These are phyloP conservation scores for Alternaria brassicicola DNA, from an alignment of 2,329 filamentous ascomycete species.

Conservation along the genomic window DNA sequence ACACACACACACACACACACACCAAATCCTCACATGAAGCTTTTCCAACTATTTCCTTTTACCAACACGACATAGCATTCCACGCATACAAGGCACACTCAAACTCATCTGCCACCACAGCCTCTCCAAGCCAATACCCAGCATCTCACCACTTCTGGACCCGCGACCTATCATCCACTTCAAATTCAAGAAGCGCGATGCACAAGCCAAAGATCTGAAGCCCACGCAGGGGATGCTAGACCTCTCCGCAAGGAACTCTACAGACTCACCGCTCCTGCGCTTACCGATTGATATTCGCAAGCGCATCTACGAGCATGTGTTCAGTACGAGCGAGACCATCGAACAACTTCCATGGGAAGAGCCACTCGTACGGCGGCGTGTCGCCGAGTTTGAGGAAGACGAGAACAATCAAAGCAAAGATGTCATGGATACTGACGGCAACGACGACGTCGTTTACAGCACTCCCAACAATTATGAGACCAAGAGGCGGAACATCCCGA, in stretches of 20 bases:
- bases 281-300: background rate
- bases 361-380: background rate
- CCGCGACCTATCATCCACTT: background rate
- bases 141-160: background rate
- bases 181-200: background rate
- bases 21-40: background rate
- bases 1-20: too few species aligned
- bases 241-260: background rate
- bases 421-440: background rate
- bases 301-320: background rate
- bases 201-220: background rate
- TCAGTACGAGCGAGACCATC: background rate
- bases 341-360: background rate
- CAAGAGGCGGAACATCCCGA: background rate
- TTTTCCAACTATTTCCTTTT: background rate
- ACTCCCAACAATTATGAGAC: background rate
- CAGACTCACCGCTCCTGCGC: background rate
- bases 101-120: background rate
- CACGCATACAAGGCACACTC: background rate
- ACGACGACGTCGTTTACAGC: background rate
- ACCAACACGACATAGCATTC: background rate
- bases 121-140: background rate
- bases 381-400: background rate
- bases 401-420: background rate
- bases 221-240: background rate